phyloP scores from a whole-genome alignment of 2,329 filamentous ascomycete species.

The Penicillium sp. region DNA sequence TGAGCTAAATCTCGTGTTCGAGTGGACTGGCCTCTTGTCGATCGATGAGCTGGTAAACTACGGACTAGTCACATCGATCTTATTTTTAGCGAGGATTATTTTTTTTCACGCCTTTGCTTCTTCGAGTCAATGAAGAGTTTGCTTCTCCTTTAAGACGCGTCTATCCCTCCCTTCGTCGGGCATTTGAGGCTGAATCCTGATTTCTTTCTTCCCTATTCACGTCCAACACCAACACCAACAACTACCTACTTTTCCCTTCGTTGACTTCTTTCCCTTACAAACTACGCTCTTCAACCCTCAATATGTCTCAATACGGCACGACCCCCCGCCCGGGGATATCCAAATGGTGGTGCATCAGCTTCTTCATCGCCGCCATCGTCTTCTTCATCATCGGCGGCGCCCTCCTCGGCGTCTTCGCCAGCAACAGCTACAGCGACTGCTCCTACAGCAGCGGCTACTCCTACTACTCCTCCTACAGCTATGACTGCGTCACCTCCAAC shows the following conservation, averaged over 20 bases:
- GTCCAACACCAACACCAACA: background rate
- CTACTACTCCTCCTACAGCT: conserved; percentile 11
- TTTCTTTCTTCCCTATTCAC: background rate
- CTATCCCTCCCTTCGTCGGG: background rate
- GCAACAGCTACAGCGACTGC: conserved; percentile 8
- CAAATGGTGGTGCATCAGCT: conserved; percentile 23
- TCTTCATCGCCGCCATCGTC: conserved; percentile 21
- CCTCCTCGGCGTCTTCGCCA: conserved; percentile 16
- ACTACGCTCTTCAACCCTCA: background rate
- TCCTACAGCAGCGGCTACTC: conserved; percentile 1
- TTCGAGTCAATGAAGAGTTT: background rate
- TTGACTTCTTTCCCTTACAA: background rate
- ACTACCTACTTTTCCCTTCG: background rate
- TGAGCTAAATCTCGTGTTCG: conserved; percentile 1
- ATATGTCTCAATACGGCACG: conserved; percentile 1
- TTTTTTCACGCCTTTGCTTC: background rate
- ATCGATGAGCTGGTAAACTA: background rate
- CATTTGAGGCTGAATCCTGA: conserved; percentile 1
- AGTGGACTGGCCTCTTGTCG: background rate
- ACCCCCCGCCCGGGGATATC: background rate
- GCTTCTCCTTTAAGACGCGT: background rate
- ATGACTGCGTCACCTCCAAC: conserved; percentile 8
- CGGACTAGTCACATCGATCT: background rate
- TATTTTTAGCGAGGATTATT: background rate
- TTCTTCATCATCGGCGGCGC: conserved; percentile 24